Evolutionary conservation across 177 flowering plant genomes (phyloP).

Genomic region (Tripterygium wilfordii): DNA sequence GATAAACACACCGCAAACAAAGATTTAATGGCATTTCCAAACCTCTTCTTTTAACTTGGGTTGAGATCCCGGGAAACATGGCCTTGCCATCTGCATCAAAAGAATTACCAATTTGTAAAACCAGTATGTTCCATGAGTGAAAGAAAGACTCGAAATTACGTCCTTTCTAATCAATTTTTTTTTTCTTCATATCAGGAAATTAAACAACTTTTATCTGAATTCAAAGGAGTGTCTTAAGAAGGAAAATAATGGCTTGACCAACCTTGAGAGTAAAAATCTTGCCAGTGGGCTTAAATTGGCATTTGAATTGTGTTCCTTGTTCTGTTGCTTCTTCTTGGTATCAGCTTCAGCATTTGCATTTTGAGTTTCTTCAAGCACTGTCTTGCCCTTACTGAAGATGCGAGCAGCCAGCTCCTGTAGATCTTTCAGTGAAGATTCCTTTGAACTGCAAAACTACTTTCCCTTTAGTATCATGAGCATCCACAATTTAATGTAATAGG

Average conservation of each 20-base stretch:
- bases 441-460: slow-evolving; percentile 50
- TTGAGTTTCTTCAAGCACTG: slow-evolving; percentile 21
- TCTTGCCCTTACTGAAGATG: slow-evolving; percentile 41
- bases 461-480: slow-evolving; percentile 1
- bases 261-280: slow-evolving; percentile 87
- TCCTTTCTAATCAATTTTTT: no score
- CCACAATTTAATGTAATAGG: not conserved
- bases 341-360: slow-evolving; percentile 38
- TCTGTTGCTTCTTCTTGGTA: slow-evolving; percentile 46
- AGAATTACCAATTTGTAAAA: not conserved
- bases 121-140: not conserved
- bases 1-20: slow-evolving; percentile 21
- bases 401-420: slow-evolving; percentile 67
- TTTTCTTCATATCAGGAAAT: no score
- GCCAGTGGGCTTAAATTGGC: slow-evolving; percentile 84
- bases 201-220: no score
- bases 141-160: no score
- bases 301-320: slow-evolving; percentile 43
- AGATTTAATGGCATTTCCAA: slow-evolving; percentile 1
- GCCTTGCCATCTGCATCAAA: slow-evolving; percentile 87
- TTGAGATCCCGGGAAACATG: slow-evolving; percentile 68
- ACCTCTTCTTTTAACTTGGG: slow-evolving; percentile 28
- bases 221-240: no score
- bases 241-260: slow-evolving; percentile 11
- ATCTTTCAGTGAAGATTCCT: slow-evolving; percentile 69